Conservation (phyloP, 768 basidiomycete genomes). For the Boletus sp. region DNA sequence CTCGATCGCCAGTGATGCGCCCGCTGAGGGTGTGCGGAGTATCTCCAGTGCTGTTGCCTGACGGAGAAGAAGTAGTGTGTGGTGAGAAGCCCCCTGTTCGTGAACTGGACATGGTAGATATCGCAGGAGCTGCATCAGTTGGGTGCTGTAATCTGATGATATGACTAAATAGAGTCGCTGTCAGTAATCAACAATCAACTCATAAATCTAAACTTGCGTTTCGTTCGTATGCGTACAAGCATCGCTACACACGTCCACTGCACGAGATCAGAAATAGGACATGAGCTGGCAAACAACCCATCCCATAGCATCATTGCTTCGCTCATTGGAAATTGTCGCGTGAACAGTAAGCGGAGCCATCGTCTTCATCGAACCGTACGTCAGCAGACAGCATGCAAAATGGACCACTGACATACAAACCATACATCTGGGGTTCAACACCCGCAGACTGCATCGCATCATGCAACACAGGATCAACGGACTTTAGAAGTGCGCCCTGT, state of each 20-base stretch:
- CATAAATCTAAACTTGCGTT: slow-evolving; percentile 52
- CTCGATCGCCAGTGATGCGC: slow-evolving; percentile 76
- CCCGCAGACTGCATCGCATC: slow-evolving; percentile 72
- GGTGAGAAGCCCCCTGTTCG: slow-evolving; percentile 46
- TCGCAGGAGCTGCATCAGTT: slow-evolving; percentile 80
- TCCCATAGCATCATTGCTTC: slow-evolving; percentile 95
- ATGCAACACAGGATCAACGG: slow-evolving; percentile 79
- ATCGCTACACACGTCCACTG: slow-evolving; percentile 92
- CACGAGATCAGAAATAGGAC: slow-evolving; percentile 72
- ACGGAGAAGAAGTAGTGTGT: slow-evolving; percentile 67
- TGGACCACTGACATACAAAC: slow-evolving; percentile 62
- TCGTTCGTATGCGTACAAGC: slow-evolving; percentile 90
- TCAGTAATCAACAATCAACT: slow-evolving; percentile 8
- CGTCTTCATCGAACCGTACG: slow-evolving; percentile 50
- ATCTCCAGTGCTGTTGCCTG: slow-evolving; percentile 82
- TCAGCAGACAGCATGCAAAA: slow-evolving; percentile 13
- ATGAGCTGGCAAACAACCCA: slow-evolving; percentile 79
- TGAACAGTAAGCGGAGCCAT: slow-evolving; percentile 92
- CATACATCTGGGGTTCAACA: slow-evolving; percentile 96
- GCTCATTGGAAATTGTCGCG: slow-evolving; percentile 81
- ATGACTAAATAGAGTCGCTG: slow-evolving; percentile 55
- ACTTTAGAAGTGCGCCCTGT: slow-evolving; percentile 69
- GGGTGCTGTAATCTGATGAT: slow-evolving; percentile 80
- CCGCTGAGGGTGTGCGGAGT: slow-evolving; percentile 70
- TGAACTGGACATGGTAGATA: slow-evolving; percentile 58